phyloP scores from a whole-genome alignment of 2,329 filamentous ascomycete species.

The Colletotrichum brevisporum region DNA sequence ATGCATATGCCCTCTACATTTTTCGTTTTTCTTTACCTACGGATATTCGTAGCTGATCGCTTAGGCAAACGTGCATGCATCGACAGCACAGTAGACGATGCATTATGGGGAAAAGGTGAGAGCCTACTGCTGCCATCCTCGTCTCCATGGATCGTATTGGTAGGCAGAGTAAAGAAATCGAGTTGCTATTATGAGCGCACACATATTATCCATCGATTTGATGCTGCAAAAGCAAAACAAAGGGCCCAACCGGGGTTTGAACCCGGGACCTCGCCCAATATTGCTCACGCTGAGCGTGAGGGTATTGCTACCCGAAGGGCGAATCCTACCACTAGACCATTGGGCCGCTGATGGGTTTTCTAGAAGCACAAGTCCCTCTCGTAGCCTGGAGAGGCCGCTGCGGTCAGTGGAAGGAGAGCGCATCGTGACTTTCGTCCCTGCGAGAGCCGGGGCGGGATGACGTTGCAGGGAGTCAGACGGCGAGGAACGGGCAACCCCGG shows the following conservation, averaged over 20 bases:
- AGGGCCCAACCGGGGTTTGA: conserved; percentile 37
- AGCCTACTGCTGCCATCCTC: no score
- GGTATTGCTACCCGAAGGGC: conserved; percentile 34
- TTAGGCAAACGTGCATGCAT: no score
- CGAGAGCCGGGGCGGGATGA: neutral
- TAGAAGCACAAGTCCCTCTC: neutral
- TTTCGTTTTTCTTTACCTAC: no score
- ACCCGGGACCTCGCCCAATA: conserved; percentile 37
- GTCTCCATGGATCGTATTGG: no score
- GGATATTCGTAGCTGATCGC: no score
- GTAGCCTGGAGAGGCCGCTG: neutral
- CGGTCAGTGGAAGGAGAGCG: neutral
- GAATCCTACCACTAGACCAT: conserved; percentile 41
- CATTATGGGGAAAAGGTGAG: no score
- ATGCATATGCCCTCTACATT: neutral
- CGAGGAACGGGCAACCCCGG: neutral
- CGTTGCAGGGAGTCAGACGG: conserved; percentile 5
- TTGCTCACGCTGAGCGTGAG: conserved; percentile 23
- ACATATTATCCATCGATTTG: no score
- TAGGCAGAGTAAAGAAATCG: no score
- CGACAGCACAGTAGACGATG: no score
- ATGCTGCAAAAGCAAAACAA: neutral
- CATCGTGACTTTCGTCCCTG: neutral
- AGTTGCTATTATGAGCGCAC: no score
- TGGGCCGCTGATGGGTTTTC: conserved; percentile 2